Base-by-base conservation (phyloP, 805 yeast genomes). In the Myxozyma lipomycoides region DNA sequence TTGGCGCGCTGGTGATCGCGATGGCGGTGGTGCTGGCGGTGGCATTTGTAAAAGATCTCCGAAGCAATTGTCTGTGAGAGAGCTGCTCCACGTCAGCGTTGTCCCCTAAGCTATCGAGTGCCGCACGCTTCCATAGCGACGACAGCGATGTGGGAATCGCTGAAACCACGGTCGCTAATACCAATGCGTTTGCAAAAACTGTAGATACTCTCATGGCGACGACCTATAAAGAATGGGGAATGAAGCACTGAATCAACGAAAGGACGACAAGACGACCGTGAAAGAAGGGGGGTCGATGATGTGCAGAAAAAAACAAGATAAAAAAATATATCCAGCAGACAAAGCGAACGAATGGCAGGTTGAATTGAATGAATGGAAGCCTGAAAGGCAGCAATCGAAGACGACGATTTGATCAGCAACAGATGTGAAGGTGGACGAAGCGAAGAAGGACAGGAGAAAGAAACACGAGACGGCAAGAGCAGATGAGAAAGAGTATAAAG, bases 251-350 rank as follows among this genome's bases (percentile, higher is more conserved):
- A 50, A 40, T 56, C 59, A 51, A 60, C 59, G 43, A 59, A 62
- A 47, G 50, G 56, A 38, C 40, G 51, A 36, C 49, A 56, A 40
- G 42, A 58, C 47, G 53, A 57, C 51, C 35, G 61, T 45, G 45
- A 54, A 42, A 45, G 54, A 45, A 28, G 55, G 46, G 55, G 53
- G 43, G 55, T 61, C 38, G 55, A 62, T 28, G 45, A 62, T 19
- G 42, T 64, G 22, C 51, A 52, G 30, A n/a, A n/a, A n/a, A n/a
- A n/a, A n/a, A n/a, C 62, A 59, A 36, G 52, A 22, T 5, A 6
- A 15, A 17, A 22, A 18, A 42, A 25, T 21, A 9, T 5, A 10
- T 39, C 26, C 26, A 21, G 42, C 24, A n/a, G 42, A 21, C 7
- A 5, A 4, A 7, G 22, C 22, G 34, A 39, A 46, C 41, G 49